phyloP scores from a whole-genome alignment of 2,329 filamentous ascomycete species.

The Monilinia vaccinii-corymbosi region DNA sequence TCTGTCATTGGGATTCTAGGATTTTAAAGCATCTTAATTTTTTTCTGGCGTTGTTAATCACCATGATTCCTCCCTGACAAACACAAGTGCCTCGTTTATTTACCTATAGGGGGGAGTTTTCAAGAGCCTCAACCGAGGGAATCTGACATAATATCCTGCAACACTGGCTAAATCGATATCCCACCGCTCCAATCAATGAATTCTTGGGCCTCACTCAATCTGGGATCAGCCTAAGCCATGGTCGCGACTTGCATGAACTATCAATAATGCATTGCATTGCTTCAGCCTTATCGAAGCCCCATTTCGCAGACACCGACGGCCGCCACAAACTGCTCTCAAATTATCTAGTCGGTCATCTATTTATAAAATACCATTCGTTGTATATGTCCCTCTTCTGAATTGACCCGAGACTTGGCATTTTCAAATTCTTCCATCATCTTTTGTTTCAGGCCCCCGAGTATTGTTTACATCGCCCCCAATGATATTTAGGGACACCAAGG shows the following conservation, averaged over 20 bases:
- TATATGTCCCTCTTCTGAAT: background rate
- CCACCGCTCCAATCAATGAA: background rate
- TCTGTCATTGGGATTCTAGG: background rate
- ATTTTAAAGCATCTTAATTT: background rate
- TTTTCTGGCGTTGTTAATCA: background rate
- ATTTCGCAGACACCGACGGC: background rate
- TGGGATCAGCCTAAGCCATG: background rate
- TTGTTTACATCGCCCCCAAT: conserved; percentile 4
- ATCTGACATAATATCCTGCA: conserved; percentile 5
- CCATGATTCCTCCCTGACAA: background rate
- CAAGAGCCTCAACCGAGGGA: conserved; percentile 1
- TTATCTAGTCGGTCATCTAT: background rate
- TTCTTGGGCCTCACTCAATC: background rate
- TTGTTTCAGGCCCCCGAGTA: background rate
- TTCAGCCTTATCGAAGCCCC: conserved; percentile 2
- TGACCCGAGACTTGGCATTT: background rate
- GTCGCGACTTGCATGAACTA: background rate
- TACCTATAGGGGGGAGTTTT: background rate
- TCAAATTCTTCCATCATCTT: background rate
- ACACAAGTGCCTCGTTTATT: background rate
- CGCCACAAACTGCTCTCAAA: conserved; percentile 1
- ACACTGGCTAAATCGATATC: background rate
- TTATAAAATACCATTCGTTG: background rate
- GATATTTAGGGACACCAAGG: background rate
- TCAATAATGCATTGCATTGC: background rate